Evolutionary conservation across 495 filamentous ascomycete species (phyloP), one percentile per base, ranked within the genome.

Genomic region (Aspergillus avenaceus): DNA sequence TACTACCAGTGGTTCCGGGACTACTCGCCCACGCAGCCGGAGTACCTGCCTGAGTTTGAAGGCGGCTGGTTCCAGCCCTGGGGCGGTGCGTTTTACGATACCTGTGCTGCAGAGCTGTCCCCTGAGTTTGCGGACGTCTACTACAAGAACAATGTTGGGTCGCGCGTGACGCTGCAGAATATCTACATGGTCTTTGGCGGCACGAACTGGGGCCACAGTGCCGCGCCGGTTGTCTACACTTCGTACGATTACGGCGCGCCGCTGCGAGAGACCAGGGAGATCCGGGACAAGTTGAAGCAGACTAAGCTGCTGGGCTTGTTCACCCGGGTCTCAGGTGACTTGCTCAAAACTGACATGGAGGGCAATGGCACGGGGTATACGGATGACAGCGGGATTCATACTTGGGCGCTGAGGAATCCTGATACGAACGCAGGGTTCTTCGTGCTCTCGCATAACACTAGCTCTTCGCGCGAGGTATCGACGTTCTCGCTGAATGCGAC

Each of bases 151-250:
- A 76, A 80, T 38, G 69, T 82, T 47, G 79, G 70, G 8, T 73
- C 74, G 31, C 53, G 74, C 19, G 60, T 76, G 1, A 80, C 72
- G 0, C 48, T 80, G 16, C 64, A 74, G 43, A 81, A 58, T 49
- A 50, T 84, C 32, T 82, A 82, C 46, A 82, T 82, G 79, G 62
- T 68, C 0, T 82, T 71, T 55, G 80, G 79, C 2, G 79, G 78
- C 5, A 83, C 80, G 1, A 81, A 77, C 55, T 83, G 78, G 78
- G 79, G 71, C 3, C 67, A 73, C 41, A 58, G 65, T 28, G 75
- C 70, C 28, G 65, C 72, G 1, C 77, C 76, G 0, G 73, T 75
- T 4, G 75, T 78, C 0, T 77, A 78, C 47, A 76, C 74, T 4
- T 74, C 70, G 0, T 80, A 80, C 36, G 74, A 78, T 49, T 75